phyloP scores from a whole-genome alignment of 208 protist species.

The Crithidia fasciculata region DNA sequence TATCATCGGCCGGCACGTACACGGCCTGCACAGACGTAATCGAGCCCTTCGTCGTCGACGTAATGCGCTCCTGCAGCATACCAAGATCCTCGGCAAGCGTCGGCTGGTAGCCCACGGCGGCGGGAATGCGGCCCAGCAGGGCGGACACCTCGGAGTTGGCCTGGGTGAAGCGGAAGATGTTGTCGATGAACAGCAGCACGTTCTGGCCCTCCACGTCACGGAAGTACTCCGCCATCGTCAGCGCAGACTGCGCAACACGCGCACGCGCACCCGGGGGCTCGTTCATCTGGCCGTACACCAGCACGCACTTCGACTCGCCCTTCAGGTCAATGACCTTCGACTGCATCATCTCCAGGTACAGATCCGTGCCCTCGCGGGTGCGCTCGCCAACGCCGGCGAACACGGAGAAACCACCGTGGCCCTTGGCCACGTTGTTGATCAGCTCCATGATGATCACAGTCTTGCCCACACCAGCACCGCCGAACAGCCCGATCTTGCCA shows the following conservation, averaged over 20 bases:
- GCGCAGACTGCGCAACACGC: conserved; percentile 97
- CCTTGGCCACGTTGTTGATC: conserved; percentile 99
- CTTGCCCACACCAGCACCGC: conserved; percentile 96
- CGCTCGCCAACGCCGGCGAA: conserved; percentile 99
- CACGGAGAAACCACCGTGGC: conserved; percentile 98
- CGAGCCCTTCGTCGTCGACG: conserved; percentile 97
- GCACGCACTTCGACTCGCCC: conserved; percentile 96
- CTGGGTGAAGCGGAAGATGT: conserved; percentile 99
- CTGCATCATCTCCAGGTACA: conserved; percentile 99
- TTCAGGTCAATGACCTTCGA: conserved; percentile 95
- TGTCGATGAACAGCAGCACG: conserved; percentile 99
- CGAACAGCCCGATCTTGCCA: conserved; percentile 89
- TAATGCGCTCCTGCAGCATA: conserved; percentile 98
- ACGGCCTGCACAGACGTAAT: conserved; percentile 97
- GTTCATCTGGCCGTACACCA: conserved; percentile 99
- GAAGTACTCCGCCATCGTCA: conserved; percentile 99
- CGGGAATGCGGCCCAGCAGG: conserved; percentile 98
- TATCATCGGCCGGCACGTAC: conserved; percentile 99
- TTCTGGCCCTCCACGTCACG: conserved; percentile 98
- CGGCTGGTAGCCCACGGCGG: conserved; percentile 99
- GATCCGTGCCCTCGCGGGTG: conserved; percentile 98
- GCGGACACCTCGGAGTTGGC: conserved; percentile 98
- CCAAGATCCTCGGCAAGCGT: conserved; percentile 98
- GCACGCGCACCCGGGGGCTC: conserved; percentile 98
- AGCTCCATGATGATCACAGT: conserved; percentile 99